These are phyloP conservation scores for Ceratocystis ficicola DNA, from an alignment of 2,329 filamentous ascomycete genomes.

Conservation along the genomic window DNA sequence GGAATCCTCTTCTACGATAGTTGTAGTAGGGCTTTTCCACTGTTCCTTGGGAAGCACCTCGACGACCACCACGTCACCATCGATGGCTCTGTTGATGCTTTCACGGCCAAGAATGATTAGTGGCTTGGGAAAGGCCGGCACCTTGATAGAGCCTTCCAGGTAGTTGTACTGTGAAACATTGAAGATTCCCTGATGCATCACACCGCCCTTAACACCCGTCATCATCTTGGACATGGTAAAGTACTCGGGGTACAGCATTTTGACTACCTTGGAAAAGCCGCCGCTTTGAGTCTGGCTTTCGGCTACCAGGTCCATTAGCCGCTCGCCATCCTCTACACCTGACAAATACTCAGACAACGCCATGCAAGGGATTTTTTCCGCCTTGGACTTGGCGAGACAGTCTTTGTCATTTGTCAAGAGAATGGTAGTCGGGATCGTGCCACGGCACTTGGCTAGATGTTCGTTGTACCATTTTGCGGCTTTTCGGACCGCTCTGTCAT, in stretches of 20 bases:
- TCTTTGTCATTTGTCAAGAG: constrained; percentile 91
- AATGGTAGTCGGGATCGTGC: constrained; percentile 61
- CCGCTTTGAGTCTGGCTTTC: constrained; percentile 59
- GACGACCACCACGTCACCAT: constrained; percentile 84
- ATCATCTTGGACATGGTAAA: constrained; percentile 82
- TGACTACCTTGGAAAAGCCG: constrained; percentile 43
- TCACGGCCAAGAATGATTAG: constrained; percentile 82
- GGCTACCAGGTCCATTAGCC: constrained; percentile 84
- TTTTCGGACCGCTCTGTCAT: constrained; percentile 78
- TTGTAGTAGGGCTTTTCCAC: constrained; percentile 92
- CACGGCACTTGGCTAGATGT: constrained; percentile 58
- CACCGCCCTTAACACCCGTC: constrained; percentile 79
- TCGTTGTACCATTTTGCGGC: constrained; percentile 84
- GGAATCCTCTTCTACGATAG: constrained; percentile 87
- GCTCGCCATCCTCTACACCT: constrained; percentile 69
- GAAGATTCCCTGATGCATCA: constrained; percentile 87
- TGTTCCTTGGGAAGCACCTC: constrained; percentile 88
- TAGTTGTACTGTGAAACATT: constrained; percentile 98
- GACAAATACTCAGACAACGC: constrained; percentile 68
- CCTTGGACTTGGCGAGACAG: constrained; percentile 69
- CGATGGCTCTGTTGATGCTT: constrained; percentile 88
- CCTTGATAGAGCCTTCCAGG: constrained; percentile 81
- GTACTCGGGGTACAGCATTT: constrained; percentile 81
- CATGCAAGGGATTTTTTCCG: constrained; percentile 57
- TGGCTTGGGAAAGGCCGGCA: constrained; percentile 78